These are phyloP conservation scores for Acephala macrosclerotiorum DNA, from an alignment of 2,329 filamentous ascomycete genomes.

Conservation along the genomic window DNA sequence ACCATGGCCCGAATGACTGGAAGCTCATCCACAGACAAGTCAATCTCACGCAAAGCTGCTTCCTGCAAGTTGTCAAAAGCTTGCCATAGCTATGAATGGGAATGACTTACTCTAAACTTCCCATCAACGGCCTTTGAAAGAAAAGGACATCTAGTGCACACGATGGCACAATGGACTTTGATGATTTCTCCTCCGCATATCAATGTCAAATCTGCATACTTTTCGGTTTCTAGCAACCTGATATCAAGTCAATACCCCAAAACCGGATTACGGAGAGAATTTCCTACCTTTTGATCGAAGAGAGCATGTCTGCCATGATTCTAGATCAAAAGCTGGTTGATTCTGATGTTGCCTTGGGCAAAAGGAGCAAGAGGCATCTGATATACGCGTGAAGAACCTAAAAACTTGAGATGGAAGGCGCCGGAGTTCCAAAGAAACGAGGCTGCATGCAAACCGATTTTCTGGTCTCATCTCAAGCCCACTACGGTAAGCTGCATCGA, in stretches of 20 bases:
- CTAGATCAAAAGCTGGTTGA: no score
- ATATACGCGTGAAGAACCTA: background rate
- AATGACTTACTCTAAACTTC: constrained; percentile 17
- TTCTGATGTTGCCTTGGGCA: no score
- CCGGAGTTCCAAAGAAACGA: no score
- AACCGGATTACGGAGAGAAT: no score
- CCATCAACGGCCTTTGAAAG: background rate
- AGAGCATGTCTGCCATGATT: background rate
- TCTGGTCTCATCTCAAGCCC: background rate
- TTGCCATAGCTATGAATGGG: no score
- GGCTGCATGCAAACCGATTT: background rate
- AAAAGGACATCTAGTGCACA: constrained; percentile 11
- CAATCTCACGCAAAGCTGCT: constrained; percentile 4
- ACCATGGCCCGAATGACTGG: constrained; percentile 4
- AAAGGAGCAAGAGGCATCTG: no score
- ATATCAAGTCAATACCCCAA: background rate
- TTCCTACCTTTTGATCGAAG: constrained; percentile 32
- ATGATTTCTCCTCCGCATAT: background rate
- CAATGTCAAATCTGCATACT: constrained; percentile 15
- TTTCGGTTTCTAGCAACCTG: constrained; percentile 11
- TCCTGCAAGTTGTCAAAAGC: constrained; percentile 4
- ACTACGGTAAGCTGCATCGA: background rate
- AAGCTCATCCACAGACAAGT: constrained; percentile 10
- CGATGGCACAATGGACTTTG: constrained; percentile 12
- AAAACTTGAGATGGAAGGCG: no score